Conservation (phyloP, 2,329 filamentous ascomycete genomes). For the Clarireedia hainanense region DNA sequence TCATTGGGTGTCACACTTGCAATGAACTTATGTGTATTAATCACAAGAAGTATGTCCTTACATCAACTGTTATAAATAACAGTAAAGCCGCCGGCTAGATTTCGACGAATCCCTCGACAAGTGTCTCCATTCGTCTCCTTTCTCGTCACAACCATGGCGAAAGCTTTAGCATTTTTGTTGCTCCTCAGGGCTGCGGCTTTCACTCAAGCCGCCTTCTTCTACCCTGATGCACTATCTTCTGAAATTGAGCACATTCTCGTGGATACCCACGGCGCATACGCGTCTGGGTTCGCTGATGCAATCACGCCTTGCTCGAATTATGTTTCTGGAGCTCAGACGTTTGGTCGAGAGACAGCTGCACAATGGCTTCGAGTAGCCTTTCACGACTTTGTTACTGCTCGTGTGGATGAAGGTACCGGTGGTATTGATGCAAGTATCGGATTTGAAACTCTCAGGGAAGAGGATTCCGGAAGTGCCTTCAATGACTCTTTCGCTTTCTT, state of each 20-base stretch:
- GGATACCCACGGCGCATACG: slow-evolving; percentile 17
- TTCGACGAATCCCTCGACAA: too few species aligned
- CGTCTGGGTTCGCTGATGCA: slow-evolving; percentile 40
- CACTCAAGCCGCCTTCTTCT: slow-evolving; percentile 13
- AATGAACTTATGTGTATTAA: neutral
- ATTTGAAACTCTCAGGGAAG: slow-evolving; percentile 14
- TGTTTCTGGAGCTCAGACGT: slow-evolving; percentile 40
- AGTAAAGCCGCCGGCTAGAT: too few species aligned
- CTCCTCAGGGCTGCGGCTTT: neutral
- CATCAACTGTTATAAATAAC: too few species aligned
- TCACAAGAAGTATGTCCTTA: too few species aligned
- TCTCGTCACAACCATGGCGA: neutral
- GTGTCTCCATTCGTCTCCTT: neutral
- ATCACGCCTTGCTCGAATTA: slow-evolving; percentile 50
- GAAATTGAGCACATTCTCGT: slow-evolving; percentile 19
- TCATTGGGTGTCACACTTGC: neutral
- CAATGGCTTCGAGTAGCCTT: slow-evolving; percentile 55
- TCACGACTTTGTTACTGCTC: slow-evolving; percentile 51
- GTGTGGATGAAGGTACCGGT: slow-evolving; percentile 32
- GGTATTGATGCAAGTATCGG: slow-evolving; percentile 42
- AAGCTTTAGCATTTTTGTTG: neutral
- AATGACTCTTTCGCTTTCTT: slow-evolving; percentile 7
- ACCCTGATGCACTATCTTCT: slow-evolving; percentile 15
- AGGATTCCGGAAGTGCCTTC: slow-evolving; percentile 42
- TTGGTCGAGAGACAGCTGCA: slow-evolving; percentile 40